These are phyloP conservation scores for Helichrysum umbraculigerum DNA, from an alignment of 129 eudicot genomes.

Conservation along the genomic window DNA sequence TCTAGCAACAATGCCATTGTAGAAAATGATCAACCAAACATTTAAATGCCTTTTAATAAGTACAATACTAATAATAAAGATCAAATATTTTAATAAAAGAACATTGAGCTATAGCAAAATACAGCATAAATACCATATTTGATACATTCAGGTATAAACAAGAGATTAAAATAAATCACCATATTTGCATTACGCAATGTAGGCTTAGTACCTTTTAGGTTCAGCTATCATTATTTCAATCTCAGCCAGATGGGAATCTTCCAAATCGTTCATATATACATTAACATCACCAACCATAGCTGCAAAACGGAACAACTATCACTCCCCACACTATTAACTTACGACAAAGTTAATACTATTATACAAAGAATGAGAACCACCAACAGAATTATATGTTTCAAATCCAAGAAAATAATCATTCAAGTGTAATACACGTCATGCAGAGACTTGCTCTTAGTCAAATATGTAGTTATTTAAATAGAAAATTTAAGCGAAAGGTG, in stretches of 20 bases:
- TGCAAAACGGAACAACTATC: conserved; percentile 32
- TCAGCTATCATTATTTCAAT: conserved; percentile 96
- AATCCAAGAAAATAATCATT: too few species aligned
- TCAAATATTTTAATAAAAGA: neutral
- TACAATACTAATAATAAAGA: neutral
- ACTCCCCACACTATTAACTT: neutral
- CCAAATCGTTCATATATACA: conserved; percentile 86
- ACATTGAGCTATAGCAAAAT: neutral
- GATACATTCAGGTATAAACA: neutral
- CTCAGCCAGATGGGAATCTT: conserved; percentile 75
- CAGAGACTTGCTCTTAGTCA: neutral
- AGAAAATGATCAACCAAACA: conserved; percentile 11
- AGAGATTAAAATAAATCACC: neutral
- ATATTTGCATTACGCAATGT: neutral
- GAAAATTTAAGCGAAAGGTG: neutral
- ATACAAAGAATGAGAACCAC: too few species aligned
- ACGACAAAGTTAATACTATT: neutral
- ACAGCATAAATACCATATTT: neutral
- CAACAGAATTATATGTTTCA: too few species aligned
- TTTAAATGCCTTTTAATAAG: neutral
- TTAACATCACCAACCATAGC: conserved; percentile 98
- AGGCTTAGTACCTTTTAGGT: conserved; percentile 53
- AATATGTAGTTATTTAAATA: neutral
- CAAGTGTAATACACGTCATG: neutral
- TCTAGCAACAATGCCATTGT: conserved; percentile 33